A percentile compares a stretch with the other conserved stretches of the same genome.
Evolutionary conservation across 331 rosid genomes (phyloP).

Genomic region (Acacia pycnantha): DNA sequence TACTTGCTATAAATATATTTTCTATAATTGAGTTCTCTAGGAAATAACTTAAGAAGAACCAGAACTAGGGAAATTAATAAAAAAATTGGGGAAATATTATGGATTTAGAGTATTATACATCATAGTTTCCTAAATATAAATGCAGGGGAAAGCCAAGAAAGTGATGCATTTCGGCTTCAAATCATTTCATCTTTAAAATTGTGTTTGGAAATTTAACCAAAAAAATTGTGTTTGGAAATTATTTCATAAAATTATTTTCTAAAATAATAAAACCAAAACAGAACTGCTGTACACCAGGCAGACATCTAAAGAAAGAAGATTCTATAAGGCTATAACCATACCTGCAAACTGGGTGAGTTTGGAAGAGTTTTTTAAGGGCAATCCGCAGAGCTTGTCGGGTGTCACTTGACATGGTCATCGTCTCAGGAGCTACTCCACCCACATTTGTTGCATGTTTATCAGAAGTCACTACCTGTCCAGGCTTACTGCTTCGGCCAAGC

Average conservation of each 20-base stretch:
- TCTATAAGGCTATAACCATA: slow-evolving; percentile 26
- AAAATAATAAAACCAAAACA: background rate
- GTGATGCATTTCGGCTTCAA: background rate
- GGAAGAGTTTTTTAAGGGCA: slow-evolving; percentile 72
- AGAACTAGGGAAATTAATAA: background rate
- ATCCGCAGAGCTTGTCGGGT: slow-evolving; percentile 68
- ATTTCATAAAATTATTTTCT: background rate
- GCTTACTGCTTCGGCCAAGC: slow-evolving; percentile 30
- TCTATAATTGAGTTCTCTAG: background rate
- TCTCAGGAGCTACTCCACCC: slow-evolving; percentile 37
- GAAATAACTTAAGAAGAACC: background rate
- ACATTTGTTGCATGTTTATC: slow-evolving; percentile 36
- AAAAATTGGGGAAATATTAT: background rate
- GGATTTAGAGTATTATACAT: background rate
- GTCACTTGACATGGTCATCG: slow-evolving; percentile 75
- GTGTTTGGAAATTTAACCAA: background rate
- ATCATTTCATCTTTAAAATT: background rate
- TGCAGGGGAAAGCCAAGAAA: background rate
- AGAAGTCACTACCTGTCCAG: slow-evolving; percentile 37
- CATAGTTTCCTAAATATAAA: background rate
- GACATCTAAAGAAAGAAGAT: slow-evolving; percentile 10
- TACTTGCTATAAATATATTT: background rate
- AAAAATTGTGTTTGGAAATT: background rate
- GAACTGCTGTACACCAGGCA: slow-evolving; percentile 1
- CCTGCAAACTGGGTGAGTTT: slow-evolving; percentile 87